Conservation (phyloP, 169 alveolate species). For the Eimeria maxima region DNA sequence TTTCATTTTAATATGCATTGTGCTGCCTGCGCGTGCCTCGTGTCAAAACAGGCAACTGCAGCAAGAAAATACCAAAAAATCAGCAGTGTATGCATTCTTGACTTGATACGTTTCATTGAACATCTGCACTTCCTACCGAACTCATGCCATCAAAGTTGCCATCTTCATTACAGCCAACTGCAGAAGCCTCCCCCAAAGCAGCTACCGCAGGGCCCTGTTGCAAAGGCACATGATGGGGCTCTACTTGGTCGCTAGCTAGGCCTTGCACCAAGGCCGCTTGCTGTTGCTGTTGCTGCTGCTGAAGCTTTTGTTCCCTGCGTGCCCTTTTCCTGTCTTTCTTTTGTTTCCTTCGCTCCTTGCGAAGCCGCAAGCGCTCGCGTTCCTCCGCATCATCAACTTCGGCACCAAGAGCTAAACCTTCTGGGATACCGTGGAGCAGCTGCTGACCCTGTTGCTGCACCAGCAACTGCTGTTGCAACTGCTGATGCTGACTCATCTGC, state of each 20-base stretch:
- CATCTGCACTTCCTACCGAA: constrained; percentile 68
- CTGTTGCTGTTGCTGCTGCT: constrained; percentile 63
- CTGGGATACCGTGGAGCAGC: constrained; percentile 59
- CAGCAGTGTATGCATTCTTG: background rate
- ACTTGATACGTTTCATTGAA: background rate
- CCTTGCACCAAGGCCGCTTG: constrained; percentile 46
- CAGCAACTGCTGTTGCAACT: constrained; percentile 34
- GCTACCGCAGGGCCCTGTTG: background rate
- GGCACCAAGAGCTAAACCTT: background rate
- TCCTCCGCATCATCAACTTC: constrained; percentile 51
- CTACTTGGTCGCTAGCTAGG: background rate
- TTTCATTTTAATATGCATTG: background rate
- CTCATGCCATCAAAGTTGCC: constrained; percentile 46
- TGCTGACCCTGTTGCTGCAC: constrained; percentile 49
- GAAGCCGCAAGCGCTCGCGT: constrained; percentile 71
- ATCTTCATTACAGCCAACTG: constrained; percentile 38
- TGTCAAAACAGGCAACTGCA: background rate
- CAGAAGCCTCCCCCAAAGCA: background rate
- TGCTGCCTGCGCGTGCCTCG: background rate
- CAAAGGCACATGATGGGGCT: background rate
- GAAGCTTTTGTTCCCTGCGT: constrained; percentile 40
- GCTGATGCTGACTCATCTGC: constrained; percentile 56
- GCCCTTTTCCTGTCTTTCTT: constrained; percentile 70
- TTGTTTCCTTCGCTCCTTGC: constrained; percentile 41
- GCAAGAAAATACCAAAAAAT: background rate